Percentiles rank a stretch among this genome's conserved stretches.
phyloP scores from a whole-genome alignment of 2,329 filamentous ascomycete species.

The Myriangium duriaei region DNA sequence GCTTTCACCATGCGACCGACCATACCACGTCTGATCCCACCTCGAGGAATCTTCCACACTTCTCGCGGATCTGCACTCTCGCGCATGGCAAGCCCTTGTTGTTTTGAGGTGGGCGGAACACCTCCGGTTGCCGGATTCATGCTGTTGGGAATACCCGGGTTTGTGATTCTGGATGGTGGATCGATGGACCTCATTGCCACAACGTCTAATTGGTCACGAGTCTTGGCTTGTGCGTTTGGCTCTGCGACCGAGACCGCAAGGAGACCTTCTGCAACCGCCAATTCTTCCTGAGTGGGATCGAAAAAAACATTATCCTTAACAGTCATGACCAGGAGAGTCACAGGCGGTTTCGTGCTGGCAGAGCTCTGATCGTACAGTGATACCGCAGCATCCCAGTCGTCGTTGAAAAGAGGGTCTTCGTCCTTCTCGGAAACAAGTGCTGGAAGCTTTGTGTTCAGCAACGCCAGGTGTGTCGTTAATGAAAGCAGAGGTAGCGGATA shows the following conservation, averaged over 20 bases:
- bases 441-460: constrained; percentile 76
- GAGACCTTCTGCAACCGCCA: constrained; percentile 82
- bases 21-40: constrained; percentile 65
- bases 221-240: constrained; percentile 10
- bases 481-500: constrained; percentile 90
- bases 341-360: constrained; percentile 49
- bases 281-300: constrained; percentile 81
- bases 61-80: constrained; percentile 38
- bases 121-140: constrained; percentile 34
- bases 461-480: constrained; percentile 82
- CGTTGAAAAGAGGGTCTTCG: constrained; percentile 94
- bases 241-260: constrained; percentile 67
- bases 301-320: constrained; percentile 85
- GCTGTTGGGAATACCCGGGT: constrained; percentile 35
- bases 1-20: constrained; percentile 64
- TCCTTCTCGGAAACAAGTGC: constrained; percentile 77
- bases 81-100: constrained; percentile 32
- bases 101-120: constrained; percentile 23
- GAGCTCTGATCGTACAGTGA: constrained; percentile 55
- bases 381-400: constrained; percentile 83
- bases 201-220: constrained; percentile 16
- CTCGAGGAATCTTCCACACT: constrained; percentile 76
- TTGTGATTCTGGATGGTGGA: constrained; percentile 36
- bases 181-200: constrained; percentile 38
- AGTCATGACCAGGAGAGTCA: constrained; percentile 81